Base-by-base conservation (phyloP, 2,329 filamentous ascomycete genomes). In the Colletotrichum trifolii region DNA sequence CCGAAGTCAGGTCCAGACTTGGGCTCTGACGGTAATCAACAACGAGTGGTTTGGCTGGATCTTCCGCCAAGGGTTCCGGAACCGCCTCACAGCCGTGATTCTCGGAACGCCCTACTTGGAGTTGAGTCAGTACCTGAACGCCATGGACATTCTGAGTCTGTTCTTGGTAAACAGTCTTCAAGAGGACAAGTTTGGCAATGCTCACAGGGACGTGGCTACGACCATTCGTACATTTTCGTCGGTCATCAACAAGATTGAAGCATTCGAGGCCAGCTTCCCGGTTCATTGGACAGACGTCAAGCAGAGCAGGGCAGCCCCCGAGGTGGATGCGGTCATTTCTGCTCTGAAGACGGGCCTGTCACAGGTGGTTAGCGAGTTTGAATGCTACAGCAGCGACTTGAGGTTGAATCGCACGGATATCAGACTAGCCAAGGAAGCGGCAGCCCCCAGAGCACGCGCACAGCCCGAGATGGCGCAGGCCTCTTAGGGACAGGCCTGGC, bases 181-280 rank as follows among this genome's bases (percentile, higher is more conserved):
- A 4, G 94, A 98, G 76, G 95, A 98, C 74, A 85, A 85, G 50
- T 96, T 89, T 73, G 95, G 95, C 12, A 91, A 92, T 70, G 95
- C 96, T n/a, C 91, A 96, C 69, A 84, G 89, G 47, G 92, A 96
- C 68, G 88, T 98, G 2, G 87, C 91, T 1, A 79, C 79, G 53
- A 89, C 97, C 61, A 87, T 97, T 54, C 87, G 90, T 50, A 87
- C 88, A 1, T 87, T 96, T 66, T 94, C 92, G 0, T 71, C 76
- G 0, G 88, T 91, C 0, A 89, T 94, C 60, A 84, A 81, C 59
- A 88, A 88, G 69, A 80, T 97, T 4, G 90, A 97, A 71, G 78
- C 74, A 2, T 93, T 96, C 73, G 83, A 88, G 68, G 75, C 76
- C 8, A 78, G 72, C 2, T 79, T 91, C 47, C 83, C 87, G 1